Percentiles rank a stretch among this genome's conserved stretches.
These are phyloP conservation scores for Peronospora tabacina DNA, from an alignment of 352 stramenopile species.

Conservation along the genomic window DNA sequence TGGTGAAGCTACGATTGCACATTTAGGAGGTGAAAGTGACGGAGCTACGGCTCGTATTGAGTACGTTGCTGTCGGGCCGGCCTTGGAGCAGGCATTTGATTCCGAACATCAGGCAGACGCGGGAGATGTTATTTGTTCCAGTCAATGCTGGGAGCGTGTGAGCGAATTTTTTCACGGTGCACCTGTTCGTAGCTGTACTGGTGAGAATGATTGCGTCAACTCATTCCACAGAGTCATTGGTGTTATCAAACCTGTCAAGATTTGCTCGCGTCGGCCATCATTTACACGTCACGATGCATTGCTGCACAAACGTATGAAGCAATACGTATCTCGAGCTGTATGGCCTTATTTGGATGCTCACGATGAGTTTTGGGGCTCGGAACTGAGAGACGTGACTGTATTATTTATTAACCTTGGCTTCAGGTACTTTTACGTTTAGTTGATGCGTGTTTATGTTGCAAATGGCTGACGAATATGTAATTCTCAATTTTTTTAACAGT, in stretches of 20 bases:
- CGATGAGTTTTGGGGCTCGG: slow-evolving; percentile 90
- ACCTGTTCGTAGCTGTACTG: slow-evolving; percentile 18
- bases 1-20: slow-evolving; percentile 77
- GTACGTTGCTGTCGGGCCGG: slow-evolving; percentile 87
- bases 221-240: slow-evolving; percentile 52
- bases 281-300: slow-evolving; percentile 71
- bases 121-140: slow-evolving; percentile 87
- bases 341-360: slow-evolving; percentile 88
- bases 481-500: slow-evolving; percentile 15
- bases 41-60: slow-evolving; percentile 78
- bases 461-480: not conserved
- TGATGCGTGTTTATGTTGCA: not conserved
- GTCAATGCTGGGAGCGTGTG: slow-evolving; percentile 71
- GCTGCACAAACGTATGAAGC: slow-evolving; percentile 82
- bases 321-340: slow-evolving; percentile 88
- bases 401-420: slow-evolving; percentile 94
- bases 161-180: slow-evolving; percentile 53
- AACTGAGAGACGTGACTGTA: slow-evolving; percentile 86
- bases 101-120: slow-evolving; percentile 82
- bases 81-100: slow-evolving; percentile 88
- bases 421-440: slow-evolving; percentile 28
- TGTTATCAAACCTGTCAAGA: slow-evolving; percentile 52
- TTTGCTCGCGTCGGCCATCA: slow-evolving; percentile 60
- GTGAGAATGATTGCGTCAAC: slow-evolving; percentile 6
- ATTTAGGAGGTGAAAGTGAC: slow-evolving; percentile 86